Conservation (phyloP, 2,329 filamentous ascomycete genomes). For the Trichoderma sp. region DNA sequence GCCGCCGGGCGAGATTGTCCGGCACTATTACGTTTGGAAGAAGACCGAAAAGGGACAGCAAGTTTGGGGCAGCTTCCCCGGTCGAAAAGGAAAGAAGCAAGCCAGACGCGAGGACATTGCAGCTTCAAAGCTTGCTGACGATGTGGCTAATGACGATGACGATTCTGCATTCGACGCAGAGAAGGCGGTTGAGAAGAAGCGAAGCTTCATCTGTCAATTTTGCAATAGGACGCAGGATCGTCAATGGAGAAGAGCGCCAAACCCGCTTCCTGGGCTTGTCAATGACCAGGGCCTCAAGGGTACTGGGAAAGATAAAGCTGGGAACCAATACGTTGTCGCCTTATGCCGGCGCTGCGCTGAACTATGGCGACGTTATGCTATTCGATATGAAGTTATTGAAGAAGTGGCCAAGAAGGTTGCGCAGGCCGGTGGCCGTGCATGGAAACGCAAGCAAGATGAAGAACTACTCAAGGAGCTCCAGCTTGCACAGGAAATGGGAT, state of each 20-base stretch:
- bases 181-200: constrained; percentile 79
- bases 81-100: constrained; percentile 88
- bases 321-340: constrained; percentile 73
- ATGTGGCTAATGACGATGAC: constrained; percentile 88
- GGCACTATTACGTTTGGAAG: constrained; percentile 98
- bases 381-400: constrained; percentile 93
- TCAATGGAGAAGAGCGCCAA: constrained; percentile 90
- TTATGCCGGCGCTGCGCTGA: constrained; percentile 89
- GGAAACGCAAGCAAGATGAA: constrained; percentile 89
- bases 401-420: constrained; percentile 88
- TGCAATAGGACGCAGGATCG: constrained; percentile 78
- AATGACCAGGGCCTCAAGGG: constrained; percentile 60
- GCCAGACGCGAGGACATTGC: constrained; percentile 72
- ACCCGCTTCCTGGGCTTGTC: constrained; percentile 68
- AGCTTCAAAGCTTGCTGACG: constrained; percentile 79
- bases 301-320: constrained; percentile 73
- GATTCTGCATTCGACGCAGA: constrained; percentile 94
- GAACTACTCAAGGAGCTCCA: constrained; percentile 78
- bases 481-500: constrained; percentile 63
- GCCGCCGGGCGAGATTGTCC: constrained; percentile 77
- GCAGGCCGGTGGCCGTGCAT: constrained; percentile 76
- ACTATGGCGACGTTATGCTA: constrained; percentile 92
- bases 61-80: constrained; percentile 87
- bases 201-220: constrained; percentile 91
- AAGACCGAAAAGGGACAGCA: constrained; percentile 84